Base-by-base conservation (phyloP, 768 basidiomycete genomes). In the Leccinum truebloodii region DNA sequence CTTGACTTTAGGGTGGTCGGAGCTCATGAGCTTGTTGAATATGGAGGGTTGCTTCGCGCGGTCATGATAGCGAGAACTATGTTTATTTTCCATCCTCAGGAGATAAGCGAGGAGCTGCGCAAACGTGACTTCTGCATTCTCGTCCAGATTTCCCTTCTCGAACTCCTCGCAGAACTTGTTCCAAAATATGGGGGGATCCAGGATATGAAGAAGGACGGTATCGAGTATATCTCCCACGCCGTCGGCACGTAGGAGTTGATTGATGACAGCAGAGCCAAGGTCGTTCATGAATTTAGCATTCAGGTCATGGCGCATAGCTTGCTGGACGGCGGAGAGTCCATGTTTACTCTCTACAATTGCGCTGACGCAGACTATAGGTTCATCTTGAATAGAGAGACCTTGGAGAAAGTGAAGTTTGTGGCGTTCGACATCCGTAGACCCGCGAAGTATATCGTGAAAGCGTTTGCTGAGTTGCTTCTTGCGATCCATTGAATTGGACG, bases 101-200 rank as follows among this genome's bases (percentile, higher is more conserved):
- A 87, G 78, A 57, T 82, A 75, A 18, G 79, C 71, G 4, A 87
- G 76, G n/a, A 86, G 73, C 77, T 77, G 80, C 0, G 77, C 81
- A 60, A 85, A 83, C 10, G 68, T 68, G 22, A 49, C 55, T 60
- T 82, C 76, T 0, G 74, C 78, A 8, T 68, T 52, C 20, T 75
- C 70, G 50, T 71, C 58, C 22, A 83, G 67, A 6, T 66, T 63
- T 16, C 71, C 70, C 18, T 65, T 68, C 32, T 73, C 65, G 34
- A 80, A 81, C 18, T 77, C 77, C 9, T 67, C 54, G 1, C 65
- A 60, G 58, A 80, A 79, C 6, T 69, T 65, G 49, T 57, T 63
- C 83, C 82, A 86, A 63, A 85, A 85, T 32, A 83, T 73, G 1
- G 83, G 78, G 0, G 83, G 84, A 0, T 84, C 75, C 13, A 80